Base-by-base conservation (phyloP, 2,329 filamentous ascomycete genomes). In the Periconia sp. region DNA sequence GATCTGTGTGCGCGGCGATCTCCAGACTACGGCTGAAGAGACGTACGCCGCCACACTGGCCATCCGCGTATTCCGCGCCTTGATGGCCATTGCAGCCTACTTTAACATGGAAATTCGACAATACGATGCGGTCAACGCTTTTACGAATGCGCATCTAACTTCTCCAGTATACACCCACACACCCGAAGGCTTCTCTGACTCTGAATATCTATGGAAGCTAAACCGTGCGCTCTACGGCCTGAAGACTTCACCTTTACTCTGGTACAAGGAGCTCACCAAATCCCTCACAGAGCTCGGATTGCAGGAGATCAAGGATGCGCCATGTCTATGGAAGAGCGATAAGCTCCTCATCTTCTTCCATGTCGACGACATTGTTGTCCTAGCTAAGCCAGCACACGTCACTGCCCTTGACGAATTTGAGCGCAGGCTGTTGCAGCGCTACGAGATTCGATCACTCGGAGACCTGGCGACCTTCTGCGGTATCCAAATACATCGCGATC, bases 201-300 rank as follows among this genome's bases (percentile, higher is more conserved):
- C 15, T 30, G 41, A 42, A 41, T 23, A 53, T 45, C 7, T 54
- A 43, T 44, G 54, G 23, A 41, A 48, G 18, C 51, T 67, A 9
- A 20, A 30, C 1, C 27, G 48, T 40, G 63, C 61, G 2, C 43
- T 65, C 13, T 65, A 64, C 52, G 53, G 56, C 2, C 52, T 64
- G 1, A 56, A 55, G 17, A 41, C 48, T 48, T 57, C 51, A 2
- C 59, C 54, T 18, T 18, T 50, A 15, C 59, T 65, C 2, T 64
- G 44, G 59, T 56, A 55, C 19, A 41, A 52, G 15, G 14, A 62
- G 35, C 54, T 61, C 3, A 53, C 33, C 6, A 46, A 40, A 20
- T 55, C 47, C 1, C 50, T 63, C 13, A n/a, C 15, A 41, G 20
- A 58, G 13, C 52, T 62, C 14, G 46, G 49, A 2, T 46, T 62